phyloP scores from a whole-genome alignment of 2,329 filamentous ascomycete genomes.

The Colletotrichum eremochloae region DNA sequence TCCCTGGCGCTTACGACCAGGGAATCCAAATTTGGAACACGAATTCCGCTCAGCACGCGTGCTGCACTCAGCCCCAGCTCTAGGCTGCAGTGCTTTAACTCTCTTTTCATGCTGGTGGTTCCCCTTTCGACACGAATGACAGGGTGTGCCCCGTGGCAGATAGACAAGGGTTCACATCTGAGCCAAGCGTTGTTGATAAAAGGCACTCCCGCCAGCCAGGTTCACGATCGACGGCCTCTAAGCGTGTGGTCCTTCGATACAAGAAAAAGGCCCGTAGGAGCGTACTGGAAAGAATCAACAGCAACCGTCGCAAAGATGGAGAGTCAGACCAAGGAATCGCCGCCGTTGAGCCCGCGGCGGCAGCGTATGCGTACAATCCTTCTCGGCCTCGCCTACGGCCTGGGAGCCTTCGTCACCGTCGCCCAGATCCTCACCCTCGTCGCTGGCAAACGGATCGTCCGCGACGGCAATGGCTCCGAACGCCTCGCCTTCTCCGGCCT shows the following conservation, averaged over 20 bases:
- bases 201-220: not conserved
- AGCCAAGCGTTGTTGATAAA: not conserved
- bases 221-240: not conserved
- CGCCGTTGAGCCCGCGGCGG: not conserved
- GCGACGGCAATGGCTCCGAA: not conserved
- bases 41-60: not conserved
- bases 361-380: conserved; percentile 16
- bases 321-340: not conserved
- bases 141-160: not conserved
- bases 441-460: conserved; percentile 31
- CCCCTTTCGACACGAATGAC: not conserved
- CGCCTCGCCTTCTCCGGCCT: conserved; percentile 26
- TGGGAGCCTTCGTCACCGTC: not conserved
- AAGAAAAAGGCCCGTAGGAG: too few species aligned
- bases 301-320: not conserved
- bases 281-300: not conserved
- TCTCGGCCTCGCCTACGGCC: conserved; percentile 3
- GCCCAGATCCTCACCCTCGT: conserved; percentile 28
- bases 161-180: not conserved
- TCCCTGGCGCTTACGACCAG: not conserved
- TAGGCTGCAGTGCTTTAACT: not conserved
- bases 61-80: not conserved
- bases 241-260: not conserved
- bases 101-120: not conserved
- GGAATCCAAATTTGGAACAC: conserved; percentile 12